Conservation (phyloP, 2,329 filamentous ascomycete genomes). For the Hymenoscyphus occultus region DNA sequence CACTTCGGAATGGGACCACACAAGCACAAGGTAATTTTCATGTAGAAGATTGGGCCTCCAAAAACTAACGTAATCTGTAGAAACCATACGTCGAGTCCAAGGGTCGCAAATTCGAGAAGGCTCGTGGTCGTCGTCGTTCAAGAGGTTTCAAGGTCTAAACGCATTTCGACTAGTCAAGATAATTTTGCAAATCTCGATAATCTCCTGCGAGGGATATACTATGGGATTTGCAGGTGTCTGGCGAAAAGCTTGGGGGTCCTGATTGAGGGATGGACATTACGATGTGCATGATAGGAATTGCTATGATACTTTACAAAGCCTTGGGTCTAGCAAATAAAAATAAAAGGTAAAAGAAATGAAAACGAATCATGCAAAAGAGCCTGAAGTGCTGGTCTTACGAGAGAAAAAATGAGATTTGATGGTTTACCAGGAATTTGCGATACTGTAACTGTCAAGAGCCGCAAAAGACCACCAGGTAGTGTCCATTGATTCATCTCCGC, state of each 20-base stretch:
- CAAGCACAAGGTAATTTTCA: slow-evolving; percentile 80
- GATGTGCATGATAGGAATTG: background rate
- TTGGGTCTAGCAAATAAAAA: background rate
- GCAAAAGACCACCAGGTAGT: too few species aligned
- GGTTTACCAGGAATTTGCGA: background rate
- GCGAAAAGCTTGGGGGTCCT: slow-evolving; percentile 14
- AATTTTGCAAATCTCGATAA: slow-evolving; percentile 26
- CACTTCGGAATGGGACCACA: slow-evolving; percentile 99
- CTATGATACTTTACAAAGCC: slow-evolving; percentile 6
- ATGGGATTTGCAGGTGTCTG: slow-evolving; percentile 13
- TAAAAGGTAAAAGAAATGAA: slow-evolving; percentile 9
- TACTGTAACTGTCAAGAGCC: too few species aligned
- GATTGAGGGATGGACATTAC: slow-evolving; percentile 8
- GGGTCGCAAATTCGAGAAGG: slow-evolving; percentile 99
- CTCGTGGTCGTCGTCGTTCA: slow-evolving; percentile 97
- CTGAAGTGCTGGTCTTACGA: slow-evolving; percentile 32
- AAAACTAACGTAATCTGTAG: slow-evolving; percentile 49
- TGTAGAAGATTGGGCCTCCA: background rate
- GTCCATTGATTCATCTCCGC: too few species aligned
- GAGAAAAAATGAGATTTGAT: background rate
- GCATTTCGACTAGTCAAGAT: slow-evolving; percentile 17
- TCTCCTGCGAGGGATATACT: slow-evolving; percentile 18
- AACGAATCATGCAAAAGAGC: slow-evolving; percentile 30
- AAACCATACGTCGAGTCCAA: slow-evolving; percentile 98
- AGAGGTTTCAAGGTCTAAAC: slow-evolving; percentile 99